phyloP scores from a whole-genome alignment of 306 rosid genomes.

The Acacia confusa region DNA sequence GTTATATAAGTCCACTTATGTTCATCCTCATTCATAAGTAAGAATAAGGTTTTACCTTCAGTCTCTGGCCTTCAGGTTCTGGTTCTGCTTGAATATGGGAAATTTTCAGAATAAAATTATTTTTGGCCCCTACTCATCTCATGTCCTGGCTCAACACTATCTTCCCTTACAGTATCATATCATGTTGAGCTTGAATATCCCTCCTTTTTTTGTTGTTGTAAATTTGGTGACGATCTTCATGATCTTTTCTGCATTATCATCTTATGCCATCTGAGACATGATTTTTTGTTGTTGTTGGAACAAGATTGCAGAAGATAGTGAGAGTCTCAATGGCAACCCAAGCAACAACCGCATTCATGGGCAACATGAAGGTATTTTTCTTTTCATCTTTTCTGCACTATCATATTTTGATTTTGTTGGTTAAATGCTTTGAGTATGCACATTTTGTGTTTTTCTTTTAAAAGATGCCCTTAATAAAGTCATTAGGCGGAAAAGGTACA shows the following conservation, averaged over 20 bases:
- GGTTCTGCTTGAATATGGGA: neutral
- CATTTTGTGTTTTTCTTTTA: too few relatives aligned
- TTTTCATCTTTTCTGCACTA: neutral
- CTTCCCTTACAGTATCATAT: neutral
- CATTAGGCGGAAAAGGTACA: neutral
- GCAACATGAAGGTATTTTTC: conserved; percentile 45
- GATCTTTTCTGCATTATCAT: neutral
- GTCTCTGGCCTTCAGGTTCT: neutral
- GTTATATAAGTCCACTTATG: too few relatives aligned
- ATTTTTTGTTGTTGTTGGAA: neutral
- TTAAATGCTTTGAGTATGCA: neutral
- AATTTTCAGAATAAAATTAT: neutral
- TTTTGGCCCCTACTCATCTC: neutral
- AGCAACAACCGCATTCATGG: conserved; percentile 36
- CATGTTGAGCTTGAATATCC: neutral
- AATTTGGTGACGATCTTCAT: neutral
- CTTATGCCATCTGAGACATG: neutral
- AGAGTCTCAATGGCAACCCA: conserved; percentile 32
- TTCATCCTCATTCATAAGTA: neutral
- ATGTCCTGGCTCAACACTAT: neutral
- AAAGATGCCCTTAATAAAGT: neutral
- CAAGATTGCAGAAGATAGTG: conserved; percentile 4
- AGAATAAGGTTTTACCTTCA: neutral
- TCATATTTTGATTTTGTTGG: neutral
- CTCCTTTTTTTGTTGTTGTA: neutral